phyloP scores from a whole-genome alignment of 495 filamentous ascomycete species.

The Letharia columbiana region DNA sequence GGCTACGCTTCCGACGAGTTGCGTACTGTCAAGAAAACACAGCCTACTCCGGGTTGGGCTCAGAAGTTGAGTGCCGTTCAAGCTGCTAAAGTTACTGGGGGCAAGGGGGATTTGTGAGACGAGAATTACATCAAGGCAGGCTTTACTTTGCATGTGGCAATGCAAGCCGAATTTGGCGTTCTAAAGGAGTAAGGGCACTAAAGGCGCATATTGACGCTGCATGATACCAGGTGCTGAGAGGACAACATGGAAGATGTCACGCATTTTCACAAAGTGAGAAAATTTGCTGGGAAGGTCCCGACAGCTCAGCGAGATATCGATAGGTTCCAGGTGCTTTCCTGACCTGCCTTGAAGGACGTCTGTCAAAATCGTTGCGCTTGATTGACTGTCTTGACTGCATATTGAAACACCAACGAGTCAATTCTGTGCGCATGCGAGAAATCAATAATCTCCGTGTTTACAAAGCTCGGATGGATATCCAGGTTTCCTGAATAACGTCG shows the following conservation, averaged over 20 bases:
- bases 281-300: not conserved
- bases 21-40: conserved; percentile 83
- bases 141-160: not conserved
- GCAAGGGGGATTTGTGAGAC: conserved; percentile 28
- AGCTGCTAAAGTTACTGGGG: conserved; percentile 66
- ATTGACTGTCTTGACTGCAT: not conserved
- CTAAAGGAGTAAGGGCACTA: not conserved
- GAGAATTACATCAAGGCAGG: not conserved
- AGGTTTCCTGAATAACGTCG: not conserved
- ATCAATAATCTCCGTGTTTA: not conserved
- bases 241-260: not conserved
- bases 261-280: conserved; percentile 7
- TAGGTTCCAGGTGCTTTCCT: not conserved
- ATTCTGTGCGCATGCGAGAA: not conserved
- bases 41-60: conserved; percentile 78
- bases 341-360: not conserved
- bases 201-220: not conserved
- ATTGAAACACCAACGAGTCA: not conserved
- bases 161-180: conserved; percentile 1
- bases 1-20: conserved; percentile 91
- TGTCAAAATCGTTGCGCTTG: not conserved
- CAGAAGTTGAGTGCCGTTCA: conserved; percentile 94
- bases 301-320: not conserved
- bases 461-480: not conserved
- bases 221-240: conserved; percentile 16